Evolutionary conservation across 164 flowering plant genomes (phyloP).

Genomic region (Chloranthus sessilifolius): DNA sequence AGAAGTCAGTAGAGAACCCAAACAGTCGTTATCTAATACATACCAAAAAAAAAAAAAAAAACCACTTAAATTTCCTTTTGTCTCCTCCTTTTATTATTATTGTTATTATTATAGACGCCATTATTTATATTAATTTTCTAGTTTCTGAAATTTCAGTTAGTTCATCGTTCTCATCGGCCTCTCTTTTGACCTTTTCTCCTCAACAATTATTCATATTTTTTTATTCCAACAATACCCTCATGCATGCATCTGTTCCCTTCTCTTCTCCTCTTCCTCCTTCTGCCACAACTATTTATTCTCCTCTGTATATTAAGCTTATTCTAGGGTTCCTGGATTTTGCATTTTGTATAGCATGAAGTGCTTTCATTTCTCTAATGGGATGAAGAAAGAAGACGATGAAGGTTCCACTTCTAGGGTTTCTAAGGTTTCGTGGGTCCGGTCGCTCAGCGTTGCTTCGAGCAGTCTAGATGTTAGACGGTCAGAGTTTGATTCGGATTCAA

Average conservation of each 20-base stretch:
- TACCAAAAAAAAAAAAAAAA: too few relatives aligned
- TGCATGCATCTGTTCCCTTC: not conserved
- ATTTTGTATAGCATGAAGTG: conserved; percentile 55
- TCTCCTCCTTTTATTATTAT: too few relatives aligned
- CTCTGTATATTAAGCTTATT: not conserved
- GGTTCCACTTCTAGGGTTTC: conserved; percentile 32
- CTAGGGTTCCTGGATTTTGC: not conserved
- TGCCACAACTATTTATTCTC: too few relatives aligned
- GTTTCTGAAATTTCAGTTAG: too few relatives aligned
- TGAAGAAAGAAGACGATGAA: conserved; percentile 37
- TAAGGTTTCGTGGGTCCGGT: conserved; percentile 78
- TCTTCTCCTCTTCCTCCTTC: not conserved
- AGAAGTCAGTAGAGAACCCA: too few relatives aligned
- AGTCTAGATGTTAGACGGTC: conserved; percentile 24
- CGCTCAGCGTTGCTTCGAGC: conserved; percentile 68
- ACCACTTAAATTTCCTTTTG: too few relatives aligned
- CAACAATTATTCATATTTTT: not conserved
- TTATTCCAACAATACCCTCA: not conserved
- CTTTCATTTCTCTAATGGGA: conserved; percentile 73
- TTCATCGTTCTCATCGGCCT: too few relatives aligned
- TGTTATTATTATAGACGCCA: too few relatives aligned
- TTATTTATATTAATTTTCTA: too few relatives aligned
- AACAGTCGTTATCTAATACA: too few relatives aligned
- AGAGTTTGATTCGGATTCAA: conserved; percentile 27
- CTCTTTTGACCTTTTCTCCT: not conserved